Evolutionary conservation across 2,329 filamentous ascomycete genomes (phyloP).

Genomic region (Fusarium odoratissimum): DNA sequence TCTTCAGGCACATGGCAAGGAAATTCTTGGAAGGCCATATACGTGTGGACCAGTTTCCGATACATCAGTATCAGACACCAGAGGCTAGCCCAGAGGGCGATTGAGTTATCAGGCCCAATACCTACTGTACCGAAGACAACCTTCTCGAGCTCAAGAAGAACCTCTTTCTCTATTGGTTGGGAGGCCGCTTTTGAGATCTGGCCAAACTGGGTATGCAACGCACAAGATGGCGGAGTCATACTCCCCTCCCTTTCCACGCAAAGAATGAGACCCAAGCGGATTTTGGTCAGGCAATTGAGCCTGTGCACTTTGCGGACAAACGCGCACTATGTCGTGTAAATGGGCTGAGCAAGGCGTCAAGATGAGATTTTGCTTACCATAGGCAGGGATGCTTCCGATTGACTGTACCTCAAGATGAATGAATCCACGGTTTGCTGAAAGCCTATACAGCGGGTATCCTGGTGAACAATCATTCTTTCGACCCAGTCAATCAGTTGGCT

Average conservation of each 20-base stretch:
- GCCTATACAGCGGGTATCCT: constrained; percentile 42
- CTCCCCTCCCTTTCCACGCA: constrained; percentile 41
- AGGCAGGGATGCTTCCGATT: constrained; percentile 33
- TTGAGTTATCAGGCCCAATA: constrained; percentile 41
- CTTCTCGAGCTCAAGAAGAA: constrained; percentile 42
- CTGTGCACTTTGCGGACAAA: constrained; percentile 44
- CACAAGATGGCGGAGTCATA: constrained; percentile 43
- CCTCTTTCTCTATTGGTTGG: constrained; percentile 43
- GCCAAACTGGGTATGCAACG: constrained; percentile 46
- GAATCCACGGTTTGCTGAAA: constrained; percentile 46
- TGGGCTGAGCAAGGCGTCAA: neutral
- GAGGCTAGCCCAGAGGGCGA: constrained; percentile 45
- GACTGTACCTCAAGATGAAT: constrained; percentile 44
- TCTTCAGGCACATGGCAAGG: constrained; percentile 46
- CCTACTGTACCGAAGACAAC: constrained; percentile 42
- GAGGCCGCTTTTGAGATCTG: constrained; percentile 46
- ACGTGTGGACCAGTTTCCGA: constrained; percentile 45
- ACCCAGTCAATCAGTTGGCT: constrained; percentile 41
- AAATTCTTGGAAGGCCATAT: constrained; percentile 46
- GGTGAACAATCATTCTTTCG: constrained; percentile 39
- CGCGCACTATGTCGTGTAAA: constrained; percentile 30
- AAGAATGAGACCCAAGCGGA: constrained; percentile 42
- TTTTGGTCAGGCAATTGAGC: constrained; percentile 45
- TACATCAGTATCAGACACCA: constrained; percentile 48
- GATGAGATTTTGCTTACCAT: constrained; percentile 35